Evolutionary conservation across 441 rosid species (phyloP), one percentile per base, ranked within the genome.

Genomic region (Erysimum cheiri): DNA sequence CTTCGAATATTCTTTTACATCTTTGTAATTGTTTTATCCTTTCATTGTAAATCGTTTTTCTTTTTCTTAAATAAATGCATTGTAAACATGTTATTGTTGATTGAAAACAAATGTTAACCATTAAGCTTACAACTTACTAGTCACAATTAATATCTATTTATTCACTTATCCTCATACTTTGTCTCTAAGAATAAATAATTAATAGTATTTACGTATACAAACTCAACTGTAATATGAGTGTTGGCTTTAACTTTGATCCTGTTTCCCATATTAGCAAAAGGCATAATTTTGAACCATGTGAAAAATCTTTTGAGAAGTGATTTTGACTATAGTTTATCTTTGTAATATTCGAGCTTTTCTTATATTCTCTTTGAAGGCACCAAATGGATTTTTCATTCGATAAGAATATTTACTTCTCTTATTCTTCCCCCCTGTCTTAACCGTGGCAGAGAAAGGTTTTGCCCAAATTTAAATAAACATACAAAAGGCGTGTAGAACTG

Each of bases 291-390:
- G n/a, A 54, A 54, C 41, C 50, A 28, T 54, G 58, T 72, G 57
- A 53, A 64, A 54, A 56, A 13, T 8, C 17, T 43, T 22, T 5
- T 41, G 60, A 57, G 54, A 57, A 29, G 60, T 40, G 28, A 22
- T 50, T 57, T 47, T 39, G 60, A 19, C n/a, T n/a, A 39, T 29
- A 36, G 29, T 58, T 66, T 50, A 66, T 66, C 40, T 73, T 73
- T 14, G 55, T 49, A 33, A 67, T 74, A 74, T 74, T 74, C 77
- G 49, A 60, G 63, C 63, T 74, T 67, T 73, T 60, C 50, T 74
- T 28, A 60, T 67, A 74, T 74, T 74, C 77, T 67, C 29, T 67
- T 67, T 52, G 61, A 74, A 67, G 63, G 73, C 60, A 67, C 48
- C 57, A 60, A 67, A 60, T 41, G 33, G 62, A 57, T 26, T 59